Percentiles rank a stretch among this genome's conserved stretches.
phyloP scores from a whole-genome alignment of 2,329 filamentous ascomycete species.

The Sporothrix pallida region DNA sequence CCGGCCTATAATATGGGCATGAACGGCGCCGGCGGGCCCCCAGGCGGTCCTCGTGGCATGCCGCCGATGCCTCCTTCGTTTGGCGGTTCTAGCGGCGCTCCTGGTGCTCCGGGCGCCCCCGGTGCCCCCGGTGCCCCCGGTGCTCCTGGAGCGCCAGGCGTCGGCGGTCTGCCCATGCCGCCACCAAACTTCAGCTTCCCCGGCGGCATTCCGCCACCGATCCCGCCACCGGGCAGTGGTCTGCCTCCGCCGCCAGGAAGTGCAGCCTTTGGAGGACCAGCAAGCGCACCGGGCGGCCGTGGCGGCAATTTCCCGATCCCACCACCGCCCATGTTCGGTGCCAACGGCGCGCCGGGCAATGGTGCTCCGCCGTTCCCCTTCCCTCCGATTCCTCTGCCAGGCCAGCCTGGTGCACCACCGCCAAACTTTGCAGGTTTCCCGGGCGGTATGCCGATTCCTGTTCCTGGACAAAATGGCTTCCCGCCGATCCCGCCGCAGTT shows the following conservation, averaged over 20 bases:
- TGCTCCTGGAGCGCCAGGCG: constrained; percentile 64
- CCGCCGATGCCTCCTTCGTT: constrained; percentile 55
- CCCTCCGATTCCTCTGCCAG: constrained; percentile 21
- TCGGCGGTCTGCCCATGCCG: constrained; percentile 48
- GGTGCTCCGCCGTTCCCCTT: constrained; percentile 1
- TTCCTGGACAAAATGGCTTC: constrained; percentile 44
- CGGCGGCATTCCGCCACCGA: constrained; percentile 44
- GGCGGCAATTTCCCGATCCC: constrained; percentile 47
- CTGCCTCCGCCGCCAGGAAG: constrained; percentile 36
- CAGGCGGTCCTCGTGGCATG: constrained; percentile 56
- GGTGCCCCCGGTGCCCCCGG: constrained; percentile 53
- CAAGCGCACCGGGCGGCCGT: constrained; percentile 14
- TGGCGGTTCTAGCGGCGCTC: constrained; percentile 26
- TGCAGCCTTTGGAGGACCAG: constrained; percentile 27
- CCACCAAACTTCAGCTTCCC: constrained; percentile 49
- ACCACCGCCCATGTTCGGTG: constrained; percentile 52
- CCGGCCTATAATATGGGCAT: constrained; percentile 29
- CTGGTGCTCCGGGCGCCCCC: constrained; percentile 44
- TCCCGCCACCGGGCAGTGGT: constrained; percentile 38
- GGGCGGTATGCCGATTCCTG: constrained; percentile 51
- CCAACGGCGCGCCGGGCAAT: constrained; percentile 33
- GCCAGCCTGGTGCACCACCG: constrained; percentile 16
- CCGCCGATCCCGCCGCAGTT: constrained; percentile 46
- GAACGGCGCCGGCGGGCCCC: constrained; percentile 16
- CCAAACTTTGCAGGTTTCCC: constrained; percentile 45